Evolutionary conservation across 176 grass and related monocot species (phyloP).

Genomic region (Zea mays): DNA sequence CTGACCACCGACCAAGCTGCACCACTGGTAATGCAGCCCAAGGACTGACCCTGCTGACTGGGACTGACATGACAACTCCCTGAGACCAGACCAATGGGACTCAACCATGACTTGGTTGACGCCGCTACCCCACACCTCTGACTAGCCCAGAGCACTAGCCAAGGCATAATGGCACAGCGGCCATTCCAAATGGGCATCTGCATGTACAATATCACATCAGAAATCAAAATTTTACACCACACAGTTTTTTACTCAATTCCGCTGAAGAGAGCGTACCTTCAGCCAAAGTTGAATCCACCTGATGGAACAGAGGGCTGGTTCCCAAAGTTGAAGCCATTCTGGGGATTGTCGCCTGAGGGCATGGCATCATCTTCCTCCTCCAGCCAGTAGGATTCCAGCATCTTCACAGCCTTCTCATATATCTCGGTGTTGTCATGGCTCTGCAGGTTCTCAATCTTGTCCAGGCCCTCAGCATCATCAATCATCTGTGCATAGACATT

Average conservation of each 20-base stretch:
- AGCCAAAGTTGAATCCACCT: constrained; percentile 82
- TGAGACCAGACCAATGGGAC: constrained; percentile 63
- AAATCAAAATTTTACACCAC: background rate
- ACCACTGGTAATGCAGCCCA: constrained; percentile 41
- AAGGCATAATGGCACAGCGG: constrained; percentile 48
- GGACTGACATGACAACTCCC: constrained; percentile 61
- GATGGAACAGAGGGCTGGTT: constrained; percentile 56
- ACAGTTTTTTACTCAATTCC: background rate
- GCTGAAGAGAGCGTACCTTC: constrained; percentile 38
- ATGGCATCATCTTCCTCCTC: constrained; percentile 79
- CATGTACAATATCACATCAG: constrained; percentile 38
- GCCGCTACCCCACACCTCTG: constrained; percentile 50
- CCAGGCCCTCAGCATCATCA: constrained; percentile 88
- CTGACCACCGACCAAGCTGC: constrained; percentile 57
- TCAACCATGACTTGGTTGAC: constrained; percentile 56
- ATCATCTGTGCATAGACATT: constrained; percentile 78
- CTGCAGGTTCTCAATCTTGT: constrained; percentile 97
- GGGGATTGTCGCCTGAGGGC: constrained; percentile 51
- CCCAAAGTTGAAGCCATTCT: constrained; percentile 71
- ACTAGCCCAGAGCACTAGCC: constrained; percentile 57
- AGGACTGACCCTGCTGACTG: constrained; percentile 50
- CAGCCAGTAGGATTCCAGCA: constrained; percentile 83
- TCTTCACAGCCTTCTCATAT: constrained; percentile 93
- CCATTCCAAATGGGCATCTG: constrained; percentile 44
- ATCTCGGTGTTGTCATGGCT: constrained; percentile 92